Base-by-base conservation (phyloP, 495 filamentous ascomycete genomes). In the Tuber melanosporum region DNA sequence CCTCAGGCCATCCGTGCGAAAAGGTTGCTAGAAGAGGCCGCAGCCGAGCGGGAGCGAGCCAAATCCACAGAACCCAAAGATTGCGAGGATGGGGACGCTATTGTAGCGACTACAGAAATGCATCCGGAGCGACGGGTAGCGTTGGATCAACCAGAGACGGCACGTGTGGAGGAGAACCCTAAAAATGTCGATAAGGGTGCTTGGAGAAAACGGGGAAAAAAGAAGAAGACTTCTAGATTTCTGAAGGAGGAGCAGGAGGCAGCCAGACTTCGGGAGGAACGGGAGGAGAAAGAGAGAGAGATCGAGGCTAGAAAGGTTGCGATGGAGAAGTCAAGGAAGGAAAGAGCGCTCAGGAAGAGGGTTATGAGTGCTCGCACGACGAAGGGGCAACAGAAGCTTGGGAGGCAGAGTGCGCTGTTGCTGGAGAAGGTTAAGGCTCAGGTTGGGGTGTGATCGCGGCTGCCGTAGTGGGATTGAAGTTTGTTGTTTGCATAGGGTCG, bases 401-500 rank as follows among this genome's bases (percentile, higher is more conserved):
- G 95, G 2, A 87, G 92, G 75, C 93, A 97, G 87, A 94, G 94
- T 76, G 88, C 88, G n/a, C 87, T 95, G 19, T 78, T 99, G 79
- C 84, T 97, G 74, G 91, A 94, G 84, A 93, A 90, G 83, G 91
- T 97, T 20, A 91, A 92, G 87, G 90, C 87, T 81, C 82, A 83
- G 70, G 78, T 87, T 73, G 82, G 86, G 78, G 81, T 52, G 73
- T 73, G 47, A 41, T 80, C 57, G 49, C n/a, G 26, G 84, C 36
- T 15, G 14, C 4, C 14, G 32, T 66, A 66, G 6, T 66, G 3
- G 57, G 57, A 66, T 66, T 66, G 26, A 17, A 66, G 14, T 36
- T 66, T 66, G 26, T 36, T 36, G 79, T 86, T 89, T 85, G 87
- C 46, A 70, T 70, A 39, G 45, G 43, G n/a, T 70, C 71, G 71